phyloP scores from a whole-genome alignment of 2,329 filamentous ascomycete species.

The Phyllosticta paracitricarpa region DNA sequence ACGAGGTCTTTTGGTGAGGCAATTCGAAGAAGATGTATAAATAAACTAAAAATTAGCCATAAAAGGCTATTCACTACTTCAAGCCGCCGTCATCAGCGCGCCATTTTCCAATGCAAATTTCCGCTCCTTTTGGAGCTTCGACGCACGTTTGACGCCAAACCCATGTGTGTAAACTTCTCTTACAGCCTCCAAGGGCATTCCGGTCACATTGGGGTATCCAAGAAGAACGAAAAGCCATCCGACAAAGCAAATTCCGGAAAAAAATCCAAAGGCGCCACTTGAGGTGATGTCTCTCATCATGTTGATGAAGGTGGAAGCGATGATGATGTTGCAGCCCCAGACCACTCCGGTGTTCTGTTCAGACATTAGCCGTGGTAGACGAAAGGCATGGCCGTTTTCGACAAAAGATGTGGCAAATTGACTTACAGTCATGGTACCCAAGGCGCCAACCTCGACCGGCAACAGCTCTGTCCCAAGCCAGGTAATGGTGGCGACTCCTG shows the following conservation, averaged over 20 bases:
- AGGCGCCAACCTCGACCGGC: constrained; percentile 27
- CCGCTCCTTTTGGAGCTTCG: constrained; percentile 3
- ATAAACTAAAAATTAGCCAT: neutral
- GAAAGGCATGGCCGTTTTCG: no score
- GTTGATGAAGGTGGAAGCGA: constrained; percentile 29
- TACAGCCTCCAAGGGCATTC: constrained; percentile 29
- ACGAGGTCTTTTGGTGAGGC: constrained; percentile 67
- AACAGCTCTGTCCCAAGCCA: constrained; percentile 30
- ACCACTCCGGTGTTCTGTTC: constrained; percentile 15
- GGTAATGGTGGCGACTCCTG: constrained; percentile 24
- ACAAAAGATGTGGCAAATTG: neutral
- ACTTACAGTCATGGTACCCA: constrained; percentile 29
- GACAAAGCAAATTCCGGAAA: constrained; percentile 30
- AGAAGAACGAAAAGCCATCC: constrained; percentile 30
- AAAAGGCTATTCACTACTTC: neutral
- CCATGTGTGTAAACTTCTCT: constrained; percentile 26
- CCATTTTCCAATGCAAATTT: neutral
- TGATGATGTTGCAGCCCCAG: constrained; percentile 21
- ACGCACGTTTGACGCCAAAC: constrained; percentile 26
- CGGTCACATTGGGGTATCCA: constrained; percentile 31
- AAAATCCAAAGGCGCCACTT: constrained; percentile 30
- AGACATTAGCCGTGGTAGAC: neutral
- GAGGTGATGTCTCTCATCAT: constrained; percentile 30
- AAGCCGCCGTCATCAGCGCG: neutral
- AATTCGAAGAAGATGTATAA: constrained; percentile 53